Base-by-base conservation (phyloP, 1,139 yeast species). In the Sugiyamaella novakii region DNA sequence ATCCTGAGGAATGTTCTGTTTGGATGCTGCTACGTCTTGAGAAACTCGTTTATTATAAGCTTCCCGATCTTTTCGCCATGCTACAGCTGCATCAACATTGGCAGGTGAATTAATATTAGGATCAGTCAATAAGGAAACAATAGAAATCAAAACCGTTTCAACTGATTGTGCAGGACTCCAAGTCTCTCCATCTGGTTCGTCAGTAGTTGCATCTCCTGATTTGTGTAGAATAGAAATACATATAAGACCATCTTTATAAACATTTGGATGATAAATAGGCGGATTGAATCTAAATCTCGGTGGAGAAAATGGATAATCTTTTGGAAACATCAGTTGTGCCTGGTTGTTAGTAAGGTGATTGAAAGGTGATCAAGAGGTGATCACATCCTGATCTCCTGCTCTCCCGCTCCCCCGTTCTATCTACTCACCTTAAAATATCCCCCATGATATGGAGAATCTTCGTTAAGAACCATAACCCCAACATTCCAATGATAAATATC, bases 81-180 rank as follows among this genome's bases (percentile, higher is more conserved):
- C 89, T 22, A 91, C 89, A 19, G 96, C 88, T 7, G 98, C 98
- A 66, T 92, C 98, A 44, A 92, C 92, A 67, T 92, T 92, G 5
- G 98, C 98, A 3, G 98, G 98, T 4, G 95, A 86, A 50, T 83
- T 80, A 47, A 84, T 87, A 69, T 91, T 91, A 48, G 98, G 98
- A 68, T 91, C 97, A 63, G 89, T 95, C 61, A 91, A 77, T 51
- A 91, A 76, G 4, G 96, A 87, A 31, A 91, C 87, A 59, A 91
- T 91, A 42, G 95, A 86, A 54, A 91, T 85, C 62, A 91, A 78
- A 8, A 91, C 96, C 35, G 87, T 77, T 69, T 91, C 98, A 7
- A 88, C 98, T 11, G 95, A 84, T 71, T 91, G 98, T 2, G 95
- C 97, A 0, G 98, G 98, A 37, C 92, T 81, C 98, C 98, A 91